Conservation (phyloP, 2,329 filamentous ascomycete genomes). For the Blumeriella jaapii region DNA sequence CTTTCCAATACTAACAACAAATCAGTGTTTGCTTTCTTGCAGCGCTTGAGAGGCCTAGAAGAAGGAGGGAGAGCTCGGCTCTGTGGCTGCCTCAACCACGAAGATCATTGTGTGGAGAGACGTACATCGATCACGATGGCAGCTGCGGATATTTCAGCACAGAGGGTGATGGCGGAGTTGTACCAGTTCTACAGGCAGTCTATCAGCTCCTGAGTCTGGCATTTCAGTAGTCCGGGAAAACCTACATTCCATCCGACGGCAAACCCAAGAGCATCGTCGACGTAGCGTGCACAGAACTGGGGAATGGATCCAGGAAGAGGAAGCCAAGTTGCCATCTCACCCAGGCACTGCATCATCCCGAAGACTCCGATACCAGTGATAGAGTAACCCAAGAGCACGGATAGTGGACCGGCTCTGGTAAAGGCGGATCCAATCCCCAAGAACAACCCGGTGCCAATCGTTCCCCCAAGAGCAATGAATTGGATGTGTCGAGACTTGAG, state of each 20-base stretch:
- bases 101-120: too few relatives aligned
- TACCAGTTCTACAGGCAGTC: slow-evolving; percentile 23
- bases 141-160: slow-evolving; percentile 40
- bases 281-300: slow-evolving; percentile 32
- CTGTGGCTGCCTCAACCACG: too few relatives aligned
- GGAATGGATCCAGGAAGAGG: slow-evolving; percentile 40
- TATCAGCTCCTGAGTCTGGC: neutral
- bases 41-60: too few relatives aligned
- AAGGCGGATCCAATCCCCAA: slow-evolving; percentile 42
- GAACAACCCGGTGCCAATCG: slow-evolving; percentile 44
- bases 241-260: slow-evolving; percentile 47
- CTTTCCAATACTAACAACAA: slow-evolving; percentile 33
- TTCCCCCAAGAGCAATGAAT: slow-evolving; percentile 48
- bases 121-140: slow-evolving; percentile 38
- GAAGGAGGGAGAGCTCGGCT: too few relatives aligned
- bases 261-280: slow-evolving; percentile 43
- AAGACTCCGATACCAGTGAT: slow-evolving; percentile 41
- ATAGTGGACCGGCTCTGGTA: slow-evolving; percentile 41
- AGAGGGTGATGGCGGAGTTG: slow-evolving; percentile 23
- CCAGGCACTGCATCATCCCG: slow-evolving; percentile 38
- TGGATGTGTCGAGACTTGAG: slow-evolving; percentile 40
- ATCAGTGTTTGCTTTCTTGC: too few relatives aligned
- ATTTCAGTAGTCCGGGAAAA: slow-evolving; percentile 15
- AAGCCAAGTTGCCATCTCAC: slow-evolving; percentile 40
- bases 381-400: slow-evolving; percentile 40